These are phyloP conservation scores for Penicillium aurantiogriseum DNA, from an alignment of 2,329 filamentous ascomycete genomes.

Conservation along the genomic window DNA sequence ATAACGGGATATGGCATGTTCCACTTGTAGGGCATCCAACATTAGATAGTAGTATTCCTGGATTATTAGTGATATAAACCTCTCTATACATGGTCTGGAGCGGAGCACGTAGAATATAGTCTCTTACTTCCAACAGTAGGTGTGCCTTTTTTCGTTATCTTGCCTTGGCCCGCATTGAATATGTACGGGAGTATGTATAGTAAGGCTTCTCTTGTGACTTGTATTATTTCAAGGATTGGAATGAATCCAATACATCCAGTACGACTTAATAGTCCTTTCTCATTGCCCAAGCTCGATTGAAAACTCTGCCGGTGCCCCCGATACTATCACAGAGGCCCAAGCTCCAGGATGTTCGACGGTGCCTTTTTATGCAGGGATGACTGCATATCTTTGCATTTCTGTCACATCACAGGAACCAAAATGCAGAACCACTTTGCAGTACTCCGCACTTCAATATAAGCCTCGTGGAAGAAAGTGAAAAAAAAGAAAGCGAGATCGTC, in stretches of 20 bases:
- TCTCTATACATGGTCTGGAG: too few relatives aligned
- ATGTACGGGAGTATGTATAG: not conserved
- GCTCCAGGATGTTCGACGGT: slow-evolving; percentile 7
- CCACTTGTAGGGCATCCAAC: not conserved
- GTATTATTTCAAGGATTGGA: not conserved
- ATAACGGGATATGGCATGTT: slow-evolving; percentile 2
- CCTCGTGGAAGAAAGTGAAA: not conserved
- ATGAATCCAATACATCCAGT: slow-evolving; percentile 8
- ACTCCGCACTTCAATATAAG: not conserved
- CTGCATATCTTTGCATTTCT: slow-evolving; percentile 7
- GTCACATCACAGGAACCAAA: slow-evolving; percentile 22
- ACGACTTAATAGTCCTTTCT: not conserved
- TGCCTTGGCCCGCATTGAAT: not conserved
- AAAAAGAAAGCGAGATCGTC: slow-evolving; percentile 4
- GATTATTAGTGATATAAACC: not conserved
- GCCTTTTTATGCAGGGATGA: slow-evolving; percentile 6
- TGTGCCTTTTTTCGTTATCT: not conserved
- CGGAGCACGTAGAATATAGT: not conserved
- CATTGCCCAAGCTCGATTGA: slow-evolving; percentile 17
- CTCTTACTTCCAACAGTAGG: not conserved
- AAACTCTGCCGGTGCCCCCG: slow-evolving; percentile 8
- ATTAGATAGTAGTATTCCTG: not conserved
- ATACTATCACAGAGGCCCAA: slow-evolving; percentile 15
- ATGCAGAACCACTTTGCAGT: not conserved
- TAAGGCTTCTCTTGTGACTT: not conserved